Evolutionary conservation across 1,284 basidiomycete species (phyloP), one percentile per base, ranked within the genome.

Genomic region (Moesziomyces sp.): DNA sequence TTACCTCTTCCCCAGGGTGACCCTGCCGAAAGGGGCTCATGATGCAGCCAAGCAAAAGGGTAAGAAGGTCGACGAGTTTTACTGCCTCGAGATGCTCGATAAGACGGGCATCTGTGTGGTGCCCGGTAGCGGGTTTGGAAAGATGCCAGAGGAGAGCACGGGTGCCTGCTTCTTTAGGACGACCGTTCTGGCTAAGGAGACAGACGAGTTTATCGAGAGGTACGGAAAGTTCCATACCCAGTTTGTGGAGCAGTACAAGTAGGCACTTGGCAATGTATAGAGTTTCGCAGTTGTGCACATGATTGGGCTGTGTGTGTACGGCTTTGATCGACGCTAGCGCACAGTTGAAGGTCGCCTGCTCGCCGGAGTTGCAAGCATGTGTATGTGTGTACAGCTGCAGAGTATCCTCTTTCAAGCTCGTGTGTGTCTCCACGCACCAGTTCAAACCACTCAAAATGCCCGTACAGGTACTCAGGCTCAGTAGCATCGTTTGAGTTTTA

Each of bases 1-100:
- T 81, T 95, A 95, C 85, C 87, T 95, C 46, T 94, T 91, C 87
- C 93, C 93, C 18, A 87, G 87, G 69, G 88, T 95, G 66, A 86
- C 88, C 26, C 87, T 95, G 43, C 89, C 81, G 0, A 55, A 62
- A 16, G 61, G 61, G 24, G 82, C 78, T 6, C 64, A 78, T 45
- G 77, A 83, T 35, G 70, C 54, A 2, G 82, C 81, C 2, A 60
- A 75, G 56, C 55, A 67, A 40, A 46, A 44, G 14, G 78, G 76
- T 38, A 78, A 81, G 46, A 74, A 78, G 73, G 72, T 81, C 6
- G 82, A 83, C 53, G 75, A 80, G 52, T 76, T 79, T 44, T 83
- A 83, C 74, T 83, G 80, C 50, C 48, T 79, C 42, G 70, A 73
- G 45, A 69, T 83, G 59, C 62, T 83, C 24, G 80, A 83, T 52